Base-by-base conservation (phyloP, 176 grass and related monocot genomes). In the Eragrostis nindensis region DNA sequence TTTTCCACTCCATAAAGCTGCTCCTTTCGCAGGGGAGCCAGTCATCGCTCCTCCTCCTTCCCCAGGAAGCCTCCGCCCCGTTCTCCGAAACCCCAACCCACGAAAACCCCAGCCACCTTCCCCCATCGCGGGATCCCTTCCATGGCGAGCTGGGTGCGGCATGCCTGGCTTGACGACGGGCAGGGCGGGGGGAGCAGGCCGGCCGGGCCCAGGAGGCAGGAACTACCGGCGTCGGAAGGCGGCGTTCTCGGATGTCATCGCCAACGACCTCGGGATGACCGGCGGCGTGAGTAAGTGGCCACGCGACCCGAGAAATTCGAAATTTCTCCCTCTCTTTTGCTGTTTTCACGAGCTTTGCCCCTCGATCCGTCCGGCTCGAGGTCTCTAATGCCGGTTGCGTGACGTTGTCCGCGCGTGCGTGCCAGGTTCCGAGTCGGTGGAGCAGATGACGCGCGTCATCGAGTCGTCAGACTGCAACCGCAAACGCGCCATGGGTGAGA, bases 91-190 rank as follows among this genome's bases (percentile, higher is more conserved):
- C 18, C 50, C 52, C 52, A 15, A 57, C 14, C 21, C 21, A 53
- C 53, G 32, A 12, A 39, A 24, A 56, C 70, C 47, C 47, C 47
- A 73, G 4, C 46, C 15, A 36, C 32, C 32, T 36, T 36, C 46
- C 12, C 14, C 46, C 46, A 48, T 14, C 46, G 46, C 11, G 12
- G 11, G 46, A 48, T 18, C 6, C n/a, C 52, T 27, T 16, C 50
- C 72, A 59, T 75, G 72, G 72, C 72, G 32, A 36, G 32, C 50
- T n/a, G n/a, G n/a, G n/a, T n/a, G n/a, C n/a, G n/a, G n/a, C n/a
- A n/a, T n/a, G n/a, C n/a, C n/a, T n/a, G n/a, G n/a, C n/a, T n/a
- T n/a, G n/a, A n/a, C n/a, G n/a, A n/a, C n/a, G n/a, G n/a, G n/a
- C n/a, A n/a, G n/a, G n/a, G n/a, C n/a, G n/a, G n/a, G n/a, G 18